These are phyloP conservation scores for Oryza australiensis DNA, from an alignment of 176 grass and related monocot genomes.

Conservation along the genomic window DNA sequence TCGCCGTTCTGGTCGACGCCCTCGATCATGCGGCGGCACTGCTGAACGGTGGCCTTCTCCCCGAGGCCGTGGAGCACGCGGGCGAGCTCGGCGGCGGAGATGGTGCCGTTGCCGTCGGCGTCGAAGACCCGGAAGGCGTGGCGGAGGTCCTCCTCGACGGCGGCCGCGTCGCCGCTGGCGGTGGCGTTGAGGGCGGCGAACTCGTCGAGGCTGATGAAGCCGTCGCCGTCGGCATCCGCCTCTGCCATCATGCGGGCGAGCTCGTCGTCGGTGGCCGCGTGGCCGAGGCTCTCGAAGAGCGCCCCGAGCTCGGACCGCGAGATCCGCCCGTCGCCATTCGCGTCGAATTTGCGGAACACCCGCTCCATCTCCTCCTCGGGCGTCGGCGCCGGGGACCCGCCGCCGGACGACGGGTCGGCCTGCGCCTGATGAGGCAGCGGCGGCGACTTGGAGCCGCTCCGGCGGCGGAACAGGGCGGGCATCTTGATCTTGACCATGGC, in stretches of 20 bases:
- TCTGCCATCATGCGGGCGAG: slow-evolving; percentile 83
- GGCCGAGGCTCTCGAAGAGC: slow-evolving; percentile 71
- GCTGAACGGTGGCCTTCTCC: slow-evolving; percentile 67
- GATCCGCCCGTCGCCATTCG: slow-evolving; percentile 90
- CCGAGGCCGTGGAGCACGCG: slow-evolving; percentile 72
- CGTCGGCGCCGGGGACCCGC: background rate
- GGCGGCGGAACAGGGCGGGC: slow-evolving; percentile 72
- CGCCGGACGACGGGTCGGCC: background rate
- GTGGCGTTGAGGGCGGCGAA: slow-evolving; percentile 69
- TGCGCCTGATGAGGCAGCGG: background rate
- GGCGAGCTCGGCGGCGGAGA: slow-evolving; percentile 82
- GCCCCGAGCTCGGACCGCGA: slow-evolving; percentile 70
- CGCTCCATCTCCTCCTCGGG: slow-evolving; percentile 65
- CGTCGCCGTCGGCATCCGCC: slow-evolving; percentile 86
- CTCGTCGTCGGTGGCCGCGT: slow-evolving; percentile 67
- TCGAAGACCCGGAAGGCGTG: slow-evolving; percentile 87
- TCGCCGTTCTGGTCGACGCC: slow-evolving; percentile 87
- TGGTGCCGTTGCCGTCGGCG: slow-evolving; percentile 71
- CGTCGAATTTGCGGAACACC: slow-evolving; percentile 91
- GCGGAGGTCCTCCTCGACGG: slow-evolving; percentile 77
- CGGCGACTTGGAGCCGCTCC: slow-evolving; percentile 49
- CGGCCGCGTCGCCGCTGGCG: slow-evolving; percentile 31
- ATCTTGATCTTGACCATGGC: slow-evolving; percentile 87
- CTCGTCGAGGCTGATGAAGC: slow-evolving; percentile 84
- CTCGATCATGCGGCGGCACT: slow-evolving; percentile 91